Evolutionary conservation across 2,329 filamentous ascomycete genomes (phyloP).

Genomic region (Xylariaceae sp.): DNA sequence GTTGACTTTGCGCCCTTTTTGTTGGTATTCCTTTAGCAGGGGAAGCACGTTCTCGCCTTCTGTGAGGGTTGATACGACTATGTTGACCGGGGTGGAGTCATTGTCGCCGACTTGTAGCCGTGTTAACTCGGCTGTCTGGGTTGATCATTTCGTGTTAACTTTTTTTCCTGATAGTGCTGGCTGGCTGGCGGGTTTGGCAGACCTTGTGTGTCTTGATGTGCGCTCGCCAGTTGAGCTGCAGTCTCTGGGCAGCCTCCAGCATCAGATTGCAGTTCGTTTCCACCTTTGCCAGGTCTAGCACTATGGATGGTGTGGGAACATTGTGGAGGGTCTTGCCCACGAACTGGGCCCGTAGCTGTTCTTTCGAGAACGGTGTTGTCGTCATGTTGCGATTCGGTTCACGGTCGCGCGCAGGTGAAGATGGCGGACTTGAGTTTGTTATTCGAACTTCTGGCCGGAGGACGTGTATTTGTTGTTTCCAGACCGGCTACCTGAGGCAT

Average conservation of each 20-base stretch:
- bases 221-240: constrained; percentile 65
- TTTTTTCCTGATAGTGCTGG: no score
- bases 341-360: constrained; percentile 41
- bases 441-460: neutral
- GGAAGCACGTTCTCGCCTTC: constrained; percentile 66
- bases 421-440: neutral
- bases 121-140: constrained; percentile 61
- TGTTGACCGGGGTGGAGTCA: constrained; percentile 46
- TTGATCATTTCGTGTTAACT: constrained; percentile 18
- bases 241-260: constrained; percentile 56
- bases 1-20: constrained; percentile 52
- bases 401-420: neutral
- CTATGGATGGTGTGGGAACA: constrained; percentile 61
- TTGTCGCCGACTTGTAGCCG: constrained; percentile 64
- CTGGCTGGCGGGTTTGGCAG: constrained; percentile 17
- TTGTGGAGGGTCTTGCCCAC: constrained; percentile 58
- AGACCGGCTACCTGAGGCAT: neutral
- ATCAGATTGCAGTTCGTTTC: constrained; percentile 66
- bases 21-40: constrained; percentile 55
- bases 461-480: neutral
- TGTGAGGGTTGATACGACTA: constrained; percentile 70
- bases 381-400: constrained; percentile 10
- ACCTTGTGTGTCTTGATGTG: constrained; percentile 86
- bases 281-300: constrained; percentile 65
- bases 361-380: constrained; percentile 32